These are phyloP conservation scores for Knoxia roxburghii DNA, from an alignment of 257 asterid genomes.

Conservation along the genomic window DNA sequence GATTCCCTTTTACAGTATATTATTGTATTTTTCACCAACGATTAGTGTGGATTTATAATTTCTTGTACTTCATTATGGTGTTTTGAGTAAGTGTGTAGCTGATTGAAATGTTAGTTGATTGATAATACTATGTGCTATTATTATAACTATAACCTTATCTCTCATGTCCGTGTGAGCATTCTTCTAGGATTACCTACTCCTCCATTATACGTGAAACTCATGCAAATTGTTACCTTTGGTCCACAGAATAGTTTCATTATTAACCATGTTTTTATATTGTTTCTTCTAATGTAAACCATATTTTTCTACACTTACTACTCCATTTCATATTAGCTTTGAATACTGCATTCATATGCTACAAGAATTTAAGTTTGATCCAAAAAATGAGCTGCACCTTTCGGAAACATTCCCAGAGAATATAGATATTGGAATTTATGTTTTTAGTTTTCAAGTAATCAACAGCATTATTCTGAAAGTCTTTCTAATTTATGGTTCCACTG, in stretches of 20 bases:
- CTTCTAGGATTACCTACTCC: slow-evolving; percentile 80
- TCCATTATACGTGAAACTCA: slow-evolving; percentile 71
- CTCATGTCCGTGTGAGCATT: slow-evolving; percentile 70
- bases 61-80: neutral
- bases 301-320: neutral
- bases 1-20: neutral
- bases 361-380: slow-evolving; percentile 70
- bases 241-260: slow-evolving; percentile 76
- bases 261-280: slow-evolving; percentile 71
- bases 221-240: slow-evolving; percentile 69
- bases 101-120: neutral
- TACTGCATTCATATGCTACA: slow-evolving; percentile 33
- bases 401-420: slow-evolving; percentile 57
- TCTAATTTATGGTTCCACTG: slow-evolving; percentile 5
- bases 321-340: too few relatives aligned
- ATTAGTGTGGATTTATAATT: neutral
- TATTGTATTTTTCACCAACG: neutral
- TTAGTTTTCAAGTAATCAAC: slow-evolving; percentile 70
- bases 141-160: neutral
- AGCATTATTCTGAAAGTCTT: slow-evolving; percentile 7
- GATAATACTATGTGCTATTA: neutral
- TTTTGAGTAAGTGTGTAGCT: neutral
- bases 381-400: slow-evolving; percentile 54
- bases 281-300: slow-evolving; percentile 9
- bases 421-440: slow-evolving; percentile 67